These are phyloP conservation scores for Nemania abortiva DNA, from an alignment of 2,329 filamentous ascomycete genomes.

Conservation along the genomic window DNA sequence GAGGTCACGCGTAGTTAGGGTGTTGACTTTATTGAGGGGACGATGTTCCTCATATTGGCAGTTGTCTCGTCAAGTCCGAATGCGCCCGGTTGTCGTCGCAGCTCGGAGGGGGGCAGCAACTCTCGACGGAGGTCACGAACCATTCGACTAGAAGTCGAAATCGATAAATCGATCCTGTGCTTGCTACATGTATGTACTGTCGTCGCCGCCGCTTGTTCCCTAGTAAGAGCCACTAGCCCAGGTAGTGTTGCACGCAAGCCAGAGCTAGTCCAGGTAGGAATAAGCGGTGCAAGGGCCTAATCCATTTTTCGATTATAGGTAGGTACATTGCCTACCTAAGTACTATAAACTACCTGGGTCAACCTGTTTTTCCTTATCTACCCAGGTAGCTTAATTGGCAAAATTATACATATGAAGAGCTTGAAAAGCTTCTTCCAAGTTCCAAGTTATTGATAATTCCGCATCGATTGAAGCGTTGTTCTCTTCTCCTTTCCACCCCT, in stretches of 20 bases:
- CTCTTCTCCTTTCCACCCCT: too few relatives aligned
- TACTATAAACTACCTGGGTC: neutral
- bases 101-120: slow-evolving; percentile 10
- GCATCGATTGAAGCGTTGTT: too few relatives aligned
- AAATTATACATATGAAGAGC: too few relatives aligned
- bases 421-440: too few relatives aligned
- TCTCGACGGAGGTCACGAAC: slow-evolving; percentile 5
- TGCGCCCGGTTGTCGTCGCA: slow-evolving; percentile 8
- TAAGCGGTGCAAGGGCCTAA: neutral
- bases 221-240: slow-evolving; percentile 4
- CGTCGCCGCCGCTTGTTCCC: slow-evolving; percentile 21
- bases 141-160: slow-evolving; percentile 9
- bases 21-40: slow-evolving; percentile 21
- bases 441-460: too few relatives aligned
- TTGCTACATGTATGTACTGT: slow-evolving; percentile 11
- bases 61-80: slow-evolving; percentile 23
- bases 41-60: slow-evolving; percentile 34
- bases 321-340: neutral
- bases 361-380: neutral
- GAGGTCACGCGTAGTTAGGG: slow-evolving; percentile 29
- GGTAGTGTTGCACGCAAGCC: too few relatives aligned
- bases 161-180: slow-evolving; percentile 19
- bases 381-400: neutral
- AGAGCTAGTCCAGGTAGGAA: neutral
- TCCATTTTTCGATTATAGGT: neutral